A percentile compares a stretch with the other conserved stretches of the same genome.
Evolutionary conservation across 208 protist genomes (phyloP).

Genomic region (Leishmania guyanensis): DNA sequence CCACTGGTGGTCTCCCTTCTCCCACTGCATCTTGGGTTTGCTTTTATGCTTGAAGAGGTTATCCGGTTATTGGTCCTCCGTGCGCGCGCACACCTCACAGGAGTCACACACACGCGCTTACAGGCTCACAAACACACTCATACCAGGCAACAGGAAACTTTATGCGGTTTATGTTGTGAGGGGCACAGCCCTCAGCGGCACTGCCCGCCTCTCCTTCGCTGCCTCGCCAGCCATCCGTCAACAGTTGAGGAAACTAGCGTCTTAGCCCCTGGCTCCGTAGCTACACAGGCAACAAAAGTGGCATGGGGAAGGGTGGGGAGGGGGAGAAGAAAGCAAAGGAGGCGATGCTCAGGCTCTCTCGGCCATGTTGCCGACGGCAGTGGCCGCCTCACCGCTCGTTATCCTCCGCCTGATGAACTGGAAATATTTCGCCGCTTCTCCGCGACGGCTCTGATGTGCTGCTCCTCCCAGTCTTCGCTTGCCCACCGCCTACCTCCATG

Average conservation of each 20-base stretch:
- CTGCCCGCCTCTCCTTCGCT: not conserved
- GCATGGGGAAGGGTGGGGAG: too few species aligned
- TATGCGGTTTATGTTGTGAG: not conserved
- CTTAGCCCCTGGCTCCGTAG: not conserved
- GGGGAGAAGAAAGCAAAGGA: not conserved
- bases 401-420: not conserved
- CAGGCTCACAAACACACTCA: not conserved
- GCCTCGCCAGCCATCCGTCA: not conserved
- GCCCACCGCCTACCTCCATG: not conserved
- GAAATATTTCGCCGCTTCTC: conserved; percentile 3
- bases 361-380: not conserved
- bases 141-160: not conserved
- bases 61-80: not conserved
- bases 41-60: not conserved
- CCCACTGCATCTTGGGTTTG: not conserved
- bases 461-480: not conserved
- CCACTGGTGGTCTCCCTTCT: not conserved
- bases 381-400: not conserved
- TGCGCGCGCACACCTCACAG: not conserved
- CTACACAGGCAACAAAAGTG: not conserved
- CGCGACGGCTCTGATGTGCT: not conserved
- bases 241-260: not conserved
- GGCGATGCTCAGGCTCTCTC: not conserved
- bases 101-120: not conserved
- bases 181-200: not conserved